These are phyloP conservation scores for Kitagawia praeruptora DNA, from an alignment of 129 eudicot genomes.

Conservation along the genomic window DNA sequence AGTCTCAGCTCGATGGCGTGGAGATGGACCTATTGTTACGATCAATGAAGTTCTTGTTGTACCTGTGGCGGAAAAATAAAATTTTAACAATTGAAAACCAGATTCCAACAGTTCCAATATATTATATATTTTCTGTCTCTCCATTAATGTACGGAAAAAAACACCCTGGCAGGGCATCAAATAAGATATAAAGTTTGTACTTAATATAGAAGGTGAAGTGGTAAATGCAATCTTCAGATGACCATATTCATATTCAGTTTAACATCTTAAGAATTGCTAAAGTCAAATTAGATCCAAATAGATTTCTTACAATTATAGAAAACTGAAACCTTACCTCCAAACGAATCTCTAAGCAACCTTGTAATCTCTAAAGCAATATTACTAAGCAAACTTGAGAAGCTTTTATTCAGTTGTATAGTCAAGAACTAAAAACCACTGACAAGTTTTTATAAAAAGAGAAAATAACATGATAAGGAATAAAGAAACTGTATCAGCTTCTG, in stretches of 20 bases:
- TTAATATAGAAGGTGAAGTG: not conserved
- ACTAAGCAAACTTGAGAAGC: not conserved
- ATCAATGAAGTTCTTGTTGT: conserved; percentile 91
- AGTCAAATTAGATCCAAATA: conserved; percentile 8
- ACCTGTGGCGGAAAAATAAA: conserved; percentile 37
- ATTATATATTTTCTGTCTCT: not conserved
- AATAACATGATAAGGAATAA: not conserved
- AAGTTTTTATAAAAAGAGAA: not conserved
- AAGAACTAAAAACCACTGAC: not conserved
- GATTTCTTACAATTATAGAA: conserved; percentile 1
- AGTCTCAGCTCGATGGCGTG: conserved; percentile 98
- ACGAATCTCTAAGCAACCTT: conserved; percentile 96
- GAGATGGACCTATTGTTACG: conserved; percentile 95
- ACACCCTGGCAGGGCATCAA: not conserved
- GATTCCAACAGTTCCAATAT: not conserved
- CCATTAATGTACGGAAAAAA: not conserved
- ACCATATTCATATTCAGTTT: not conserved
- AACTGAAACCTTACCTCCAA: conserved; percentile 70
- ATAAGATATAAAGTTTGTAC: not conserved
- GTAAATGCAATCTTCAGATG: not conserved
- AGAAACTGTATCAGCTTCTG: not conserved
- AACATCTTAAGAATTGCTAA: not conserved
- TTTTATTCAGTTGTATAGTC: not conserved
- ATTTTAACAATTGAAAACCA: not conserved
- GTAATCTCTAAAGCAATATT: no score